A percentile compares a stretch with the other conserved stretches of the same genome.
These are phyloP conservation scores for Mortierella hygrophila DNA, from an alignment of 192 early-diverging fungal species.

Conservation along the genomic window DNA sequence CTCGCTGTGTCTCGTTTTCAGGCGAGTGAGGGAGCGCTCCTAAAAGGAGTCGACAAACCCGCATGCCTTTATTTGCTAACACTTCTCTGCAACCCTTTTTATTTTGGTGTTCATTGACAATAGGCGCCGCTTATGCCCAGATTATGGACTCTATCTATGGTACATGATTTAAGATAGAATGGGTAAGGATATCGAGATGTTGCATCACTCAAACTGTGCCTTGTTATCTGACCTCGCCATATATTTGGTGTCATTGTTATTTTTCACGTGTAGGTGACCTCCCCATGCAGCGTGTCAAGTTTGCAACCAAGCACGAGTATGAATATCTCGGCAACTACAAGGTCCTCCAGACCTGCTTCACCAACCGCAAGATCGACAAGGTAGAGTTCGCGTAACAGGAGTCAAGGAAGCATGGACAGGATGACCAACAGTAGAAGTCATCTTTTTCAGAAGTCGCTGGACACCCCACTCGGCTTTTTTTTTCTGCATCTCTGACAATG, in stretches of 20 bases:
- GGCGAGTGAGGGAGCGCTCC: background rate
- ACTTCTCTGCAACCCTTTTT: background rate
- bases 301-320: slow-evolving; percentile 94
- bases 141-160: slow-evolving; percentile 80
- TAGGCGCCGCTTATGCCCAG: slow-evolving; percentile 79
- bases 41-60: background rate
- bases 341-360: slow-evolving; percentile 89
- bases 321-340: slow-evolving; percentile 98
- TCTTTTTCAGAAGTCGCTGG: background rate
- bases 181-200: background rate
- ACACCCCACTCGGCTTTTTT: background rate
- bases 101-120: background rate
- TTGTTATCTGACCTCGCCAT: background rate
- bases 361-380: slow-evolving; percentile 94
- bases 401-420: background rate
- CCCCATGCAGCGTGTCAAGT: slow-evolving; percentile 92
- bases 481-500: background rate
- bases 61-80: background rate
- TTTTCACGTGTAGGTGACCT: slow-evolving; percentile 73
- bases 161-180: slow-evolving; percentile 34
- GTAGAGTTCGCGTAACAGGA: slow-evolving; percentile 47
- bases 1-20: background rate
- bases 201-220: background rate
- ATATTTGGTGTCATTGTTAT: background rate
- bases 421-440: background rate